phyloP scores from a whole-genome alignment of 805 yeast genomes.

The Torulaspora microellipsoides region DNA sequence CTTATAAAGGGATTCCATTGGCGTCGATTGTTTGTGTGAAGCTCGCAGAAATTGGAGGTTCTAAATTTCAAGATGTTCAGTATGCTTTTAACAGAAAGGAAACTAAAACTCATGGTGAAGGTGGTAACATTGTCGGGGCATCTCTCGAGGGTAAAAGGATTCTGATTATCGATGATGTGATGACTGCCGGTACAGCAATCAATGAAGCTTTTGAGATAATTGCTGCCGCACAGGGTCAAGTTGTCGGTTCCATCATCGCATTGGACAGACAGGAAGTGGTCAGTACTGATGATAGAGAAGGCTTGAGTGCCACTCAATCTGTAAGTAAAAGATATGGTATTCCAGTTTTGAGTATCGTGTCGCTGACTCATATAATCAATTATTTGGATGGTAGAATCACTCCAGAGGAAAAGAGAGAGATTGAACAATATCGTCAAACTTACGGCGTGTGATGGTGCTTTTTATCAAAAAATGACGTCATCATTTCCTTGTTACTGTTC shows the following conservation, averaged over 20 bases:
- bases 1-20: conserved; percentile 94
- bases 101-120: conserved; percentile 97
- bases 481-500: neutral
- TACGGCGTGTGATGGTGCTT: conserved; percentile 32
- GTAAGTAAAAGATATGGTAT: conserved; percentile 68
- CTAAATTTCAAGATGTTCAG: conserved; percentile 64
- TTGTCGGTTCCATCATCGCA: conserved; percentile 84
- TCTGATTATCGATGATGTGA: conserved; percentile 90
- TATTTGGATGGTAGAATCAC: conserved; percentile 55
- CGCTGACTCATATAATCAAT: conserved; percentile 66
- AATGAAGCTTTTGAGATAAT: conserved; percentile 88
- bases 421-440: conserved; percentile 50
- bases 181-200: conserved; percentile 98
- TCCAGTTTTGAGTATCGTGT: conserved; percentile 80
- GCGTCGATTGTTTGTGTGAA: conserved; percentile 92
- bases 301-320: conserved; percentile 72
- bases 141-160: conserved; percentile 65
- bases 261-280: conserved; percentile 94
- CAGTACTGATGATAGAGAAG: conserved; percentile 43
- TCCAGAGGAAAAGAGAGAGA: conserved; percentile 51
- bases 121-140: conserved; percentile 90
- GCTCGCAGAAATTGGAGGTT: conserved; percentile 85
- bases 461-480: neutral
- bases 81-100: conserved; percentile 97
- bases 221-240: conserved; percentile 58